Percentiles rank a stretch among this genome's conserved stretches.
These are phyloP conservation scores for Tolypocladium cylindrosporum DNA, from an alignment of 2,329 filamentous ascomycete species.

Conservation along the genomic window DNA sequence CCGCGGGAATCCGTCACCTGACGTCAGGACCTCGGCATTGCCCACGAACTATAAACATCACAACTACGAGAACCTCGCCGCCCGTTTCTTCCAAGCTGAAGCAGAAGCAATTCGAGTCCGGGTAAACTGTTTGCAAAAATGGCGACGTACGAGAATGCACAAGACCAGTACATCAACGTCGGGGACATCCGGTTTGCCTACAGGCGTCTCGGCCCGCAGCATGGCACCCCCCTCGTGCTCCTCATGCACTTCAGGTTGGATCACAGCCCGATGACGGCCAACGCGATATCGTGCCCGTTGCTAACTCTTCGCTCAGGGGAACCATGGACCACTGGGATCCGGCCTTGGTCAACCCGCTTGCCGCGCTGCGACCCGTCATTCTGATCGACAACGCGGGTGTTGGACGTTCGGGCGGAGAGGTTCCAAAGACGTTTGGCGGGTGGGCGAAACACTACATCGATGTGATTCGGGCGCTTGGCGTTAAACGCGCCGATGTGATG, in stretches of 20 bases:
- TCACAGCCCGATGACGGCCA: not conserved
- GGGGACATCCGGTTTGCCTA: conserved; percentile 21
- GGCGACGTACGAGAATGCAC: conserved; percentile 18
- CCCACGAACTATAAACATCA: not conserved
- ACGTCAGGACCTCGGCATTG: not conserved
- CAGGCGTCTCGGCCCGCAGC: conserved; percentile 15
- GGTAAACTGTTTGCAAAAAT: conserved; percentile 8
- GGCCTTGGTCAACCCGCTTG: conserved; percentile 32
- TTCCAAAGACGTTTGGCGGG: conserved; percentile 20
- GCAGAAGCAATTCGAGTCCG: no score
- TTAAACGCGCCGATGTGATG: conserved; percentile 31
- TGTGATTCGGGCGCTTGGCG: conserved; percentile 25
- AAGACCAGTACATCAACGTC: conserved; percentile 18
- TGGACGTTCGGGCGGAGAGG: conserved; percentile 31
- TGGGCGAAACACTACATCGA: conserved; percentile 24
- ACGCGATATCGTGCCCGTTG: not conserved
- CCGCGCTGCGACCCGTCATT: conserved; percentile 29
- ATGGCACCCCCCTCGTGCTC: conserved; percentile 21
- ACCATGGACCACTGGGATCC: conserved; percentile 33
- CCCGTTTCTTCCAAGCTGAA: not conserved
- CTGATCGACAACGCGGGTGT: conserved; percentile 38
- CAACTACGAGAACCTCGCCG: not conserved
- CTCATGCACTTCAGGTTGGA: conserved; percentile 21
- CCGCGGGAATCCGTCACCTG: not conserved
- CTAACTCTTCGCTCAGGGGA: conserved; percentile 13